phyloP scores from a whole-genome alignment of 2,329 filamentous ascomycete species.

The Pseudocercospora crystallina region DNA sequence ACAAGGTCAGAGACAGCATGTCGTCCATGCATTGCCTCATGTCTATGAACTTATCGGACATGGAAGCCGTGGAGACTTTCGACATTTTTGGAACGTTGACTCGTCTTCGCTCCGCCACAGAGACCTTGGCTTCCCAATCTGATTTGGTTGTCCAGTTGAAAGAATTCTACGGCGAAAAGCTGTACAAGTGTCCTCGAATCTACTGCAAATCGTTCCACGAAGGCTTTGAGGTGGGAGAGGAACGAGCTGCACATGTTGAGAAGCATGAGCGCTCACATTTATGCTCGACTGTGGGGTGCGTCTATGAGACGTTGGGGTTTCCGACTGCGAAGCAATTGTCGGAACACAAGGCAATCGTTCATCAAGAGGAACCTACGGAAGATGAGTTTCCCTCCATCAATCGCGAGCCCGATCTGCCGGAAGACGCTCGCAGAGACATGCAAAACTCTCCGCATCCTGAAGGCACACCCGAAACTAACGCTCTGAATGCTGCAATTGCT shows the following conservation, averaged over 20 bases:
- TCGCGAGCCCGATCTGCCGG: not conserved
- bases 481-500: too few relatives aligned
- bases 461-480: not conserved
- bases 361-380: not conserved
- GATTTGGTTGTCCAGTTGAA: not conserved
- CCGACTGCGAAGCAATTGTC: conserved; percentile 11
- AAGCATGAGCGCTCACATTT: conserved; percentile 13
- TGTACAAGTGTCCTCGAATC: conserved; percentile 14
- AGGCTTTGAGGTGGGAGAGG: conserved; percentile 5
- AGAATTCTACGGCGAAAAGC: conserved; percentile 2
- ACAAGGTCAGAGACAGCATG: too few relatives aligned
- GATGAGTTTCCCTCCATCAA: too few relatives aligned
- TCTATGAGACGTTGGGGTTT: conserved; percentile 8
- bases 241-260: conserved; percentile 7
- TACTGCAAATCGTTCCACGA: conserved; percentile 15
- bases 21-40: too few relatives aligned
- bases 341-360: conserved; percentile 1
- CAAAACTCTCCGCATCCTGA: not conserved
- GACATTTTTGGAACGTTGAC: not conserved
- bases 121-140: not conserved
- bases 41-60: too few relatives aligned
- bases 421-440: not conserved
- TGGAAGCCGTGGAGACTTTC: not conserved
- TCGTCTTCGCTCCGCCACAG: not conserved
- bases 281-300: conserved; percentile 8